Evolutionary conservation across 106 monocot species (phyloP).

Genomic region (Iris macrosiphon): DNA sequence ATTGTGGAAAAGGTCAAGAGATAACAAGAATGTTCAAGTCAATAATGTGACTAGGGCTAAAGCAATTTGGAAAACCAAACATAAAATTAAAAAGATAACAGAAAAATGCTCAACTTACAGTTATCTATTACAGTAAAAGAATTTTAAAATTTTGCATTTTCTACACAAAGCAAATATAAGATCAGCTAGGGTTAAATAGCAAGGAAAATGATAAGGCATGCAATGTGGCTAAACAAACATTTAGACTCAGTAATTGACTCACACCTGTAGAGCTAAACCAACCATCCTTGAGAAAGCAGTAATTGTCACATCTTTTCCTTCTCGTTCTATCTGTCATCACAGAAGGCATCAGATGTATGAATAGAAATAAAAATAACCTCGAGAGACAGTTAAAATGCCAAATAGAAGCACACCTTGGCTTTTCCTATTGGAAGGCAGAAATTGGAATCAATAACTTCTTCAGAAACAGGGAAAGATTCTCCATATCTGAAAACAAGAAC

Average conservation of each 20-base stretch:
- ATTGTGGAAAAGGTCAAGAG: no score
- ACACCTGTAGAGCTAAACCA: constrained; percentile 80
- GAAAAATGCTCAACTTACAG: no score
- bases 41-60: no score
- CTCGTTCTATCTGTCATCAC: constrained; percentile 64
- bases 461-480: constrained; percentile 80
- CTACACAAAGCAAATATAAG: neutral
- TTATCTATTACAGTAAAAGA: neutral
- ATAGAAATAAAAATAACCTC: neutral
- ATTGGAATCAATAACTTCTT: constrained; percentile 84
- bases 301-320: constrained; percentile 84
- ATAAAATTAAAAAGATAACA: no score
- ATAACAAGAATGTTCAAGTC: no score
- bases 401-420: constrained; percentile 47
- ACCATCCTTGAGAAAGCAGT: constrained; percentile 94
- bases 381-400: neutral
- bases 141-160: neutral
- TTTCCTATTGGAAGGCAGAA: constrained; percentile 91
- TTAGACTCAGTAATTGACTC: neutral
- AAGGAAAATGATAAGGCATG: no score
- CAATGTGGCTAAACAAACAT: no score
- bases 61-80: no score
- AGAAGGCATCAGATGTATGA: neutral
- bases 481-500: constrained; percentile 66
- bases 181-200: no score